phyloP scores from a whole-genome alignment of 805 yeast genomes.

The Lachancea lanzarotensis region DNA sequence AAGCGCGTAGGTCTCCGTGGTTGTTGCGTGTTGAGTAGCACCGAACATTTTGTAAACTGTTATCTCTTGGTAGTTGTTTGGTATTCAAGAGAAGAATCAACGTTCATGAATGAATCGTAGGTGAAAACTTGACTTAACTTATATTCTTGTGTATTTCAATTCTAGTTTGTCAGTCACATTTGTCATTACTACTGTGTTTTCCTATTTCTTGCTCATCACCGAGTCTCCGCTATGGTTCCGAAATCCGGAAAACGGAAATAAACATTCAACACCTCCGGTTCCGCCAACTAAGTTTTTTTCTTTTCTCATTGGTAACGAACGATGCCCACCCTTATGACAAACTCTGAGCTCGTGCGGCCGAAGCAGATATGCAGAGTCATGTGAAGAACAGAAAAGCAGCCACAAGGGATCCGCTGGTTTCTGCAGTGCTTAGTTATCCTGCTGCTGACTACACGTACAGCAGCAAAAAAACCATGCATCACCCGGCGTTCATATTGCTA shows the following conservation, averaged over 20 bases:
- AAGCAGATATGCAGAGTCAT: not conserved
- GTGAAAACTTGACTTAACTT: not conserved
- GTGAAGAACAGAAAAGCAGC: too few relatives aligned
- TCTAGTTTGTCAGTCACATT: not conserved
- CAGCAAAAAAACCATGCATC: too few relatives aligned
- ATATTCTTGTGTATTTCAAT: not conserved
- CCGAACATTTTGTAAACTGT: not conserved
- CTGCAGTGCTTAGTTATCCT: too few relatives aligned
- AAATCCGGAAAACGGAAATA: not conserved
- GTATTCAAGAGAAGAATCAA: not conserved
- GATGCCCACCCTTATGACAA: too few relatives aligned
- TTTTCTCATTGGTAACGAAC: too few relatives aligned
- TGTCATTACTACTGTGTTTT: slow-evolving; percentile 1
- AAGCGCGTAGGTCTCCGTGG: slow-evolving; percentile 11
- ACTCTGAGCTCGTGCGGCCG: not conserved
- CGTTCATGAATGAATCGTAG: not conserved
- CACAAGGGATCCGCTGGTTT: too few relatives aligned
- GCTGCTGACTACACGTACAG: too few relatives aligned
- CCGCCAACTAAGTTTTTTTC: not conserved
- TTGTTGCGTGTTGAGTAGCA: not conserved
- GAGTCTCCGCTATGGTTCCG: slow-evolving; percentile 5
- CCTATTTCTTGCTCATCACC: slow-evolving; percentile 1
- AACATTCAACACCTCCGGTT: not conserved
- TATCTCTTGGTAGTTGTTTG: not conserved
- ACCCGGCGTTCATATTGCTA: too few relatives aligned